Conservation (phyloP, 805 yeast species). For the Sporopachydermia quercuum region DNA sequence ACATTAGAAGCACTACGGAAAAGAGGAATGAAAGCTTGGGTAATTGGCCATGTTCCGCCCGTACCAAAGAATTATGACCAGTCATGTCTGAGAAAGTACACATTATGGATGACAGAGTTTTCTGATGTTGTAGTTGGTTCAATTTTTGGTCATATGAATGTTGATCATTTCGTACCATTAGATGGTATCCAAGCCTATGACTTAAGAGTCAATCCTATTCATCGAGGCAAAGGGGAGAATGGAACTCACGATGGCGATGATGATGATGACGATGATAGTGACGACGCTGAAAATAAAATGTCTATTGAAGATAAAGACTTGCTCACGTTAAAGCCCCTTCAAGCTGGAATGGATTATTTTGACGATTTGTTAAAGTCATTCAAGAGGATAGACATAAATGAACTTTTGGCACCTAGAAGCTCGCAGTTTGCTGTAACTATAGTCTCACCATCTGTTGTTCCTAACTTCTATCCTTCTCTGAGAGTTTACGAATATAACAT, state of each 20-base stretch:
- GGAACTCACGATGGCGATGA: neutral
- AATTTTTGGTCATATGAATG: conserved; percentile 73
- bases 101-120: conserved; percentile 66
- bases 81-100: conserved; percentile 56
- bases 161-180: conserved; percentile 67
- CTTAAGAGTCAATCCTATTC: conserved; percentile 8
- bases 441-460: conserved; percentile 57
- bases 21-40: conserved; percentile 68
- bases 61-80: conserved; percentile 58
- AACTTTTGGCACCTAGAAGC: neutral
- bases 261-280: conserved; percentile 2
- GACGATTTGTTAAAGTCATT: neutral
- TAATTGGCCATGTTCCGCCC: conserved; percentile 79
- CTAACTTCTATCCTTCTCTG: conserved; percentile 70
- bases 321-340: neutral
- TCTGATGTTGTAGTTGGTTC: conserved; percentile 75
- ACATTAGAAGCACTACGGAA: conserved; percentile 55
- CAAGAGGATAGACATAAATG: neutral
- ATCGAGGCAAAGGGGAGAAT: conserved; percentile 7
- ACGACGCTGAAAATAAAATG: neutral
- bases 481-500: conserved; percentile 75
- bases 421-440: conserved; percentile 48
- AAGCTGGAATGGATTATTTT: neutral
- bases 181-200: conserved; percentile 56
- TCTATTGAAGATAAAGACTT: neutral